These are phyloP conservation scores for Thielaviopsis musarum DNA, from an alignment of 2,329 filamentous ascomycete species.

Conservation along the genomic window DNA sequence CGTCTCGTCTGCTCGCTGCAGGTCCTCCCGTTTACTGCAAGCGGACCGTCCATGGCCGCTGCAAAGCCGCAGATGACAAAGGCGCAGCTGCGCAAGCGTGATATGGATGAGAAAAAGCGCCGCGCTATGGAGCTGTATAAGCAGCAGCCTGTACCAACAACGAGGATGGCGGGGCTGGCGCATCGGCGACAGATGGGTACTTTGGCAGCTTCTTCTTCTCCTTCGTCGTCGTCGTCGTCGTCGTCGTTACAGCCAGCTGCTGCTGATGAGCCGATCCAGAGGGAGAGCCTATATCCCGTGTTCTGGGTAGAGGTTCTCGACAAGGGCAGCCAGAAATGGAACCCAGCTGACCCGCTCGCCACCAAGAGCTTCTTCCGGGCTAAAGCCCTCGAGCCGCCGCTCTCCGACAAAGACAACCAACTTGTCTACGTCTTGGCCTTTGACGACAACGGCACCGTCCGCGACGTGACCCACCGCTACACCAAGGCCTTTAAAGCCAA, in stretches of 20 bases:
- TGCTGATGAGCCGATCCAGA: conserved; percentile 27
- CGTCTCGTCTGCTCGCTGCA: conserved; percentile 85
- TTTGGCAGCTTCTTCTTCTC: too few species aligned
- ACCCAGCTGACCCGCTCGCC: conserved; percentile 70
- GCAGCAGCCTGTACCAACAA: background rate
- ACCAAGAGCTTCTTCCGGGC: conserved; percentile 62
- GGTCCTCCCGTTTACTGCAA: conserved; percentile 50
- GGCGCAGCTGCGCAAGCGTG: conserved; percentile 12
- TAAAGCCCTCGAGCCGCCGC: conserved; percentile 63
- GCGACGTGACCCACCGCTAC: conserved; percentile 79
- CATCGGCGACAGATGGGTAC: background rate
- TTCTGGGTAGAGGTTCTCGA: conserved; percentile 95
- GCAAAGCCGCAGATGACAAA: conserved; percentile 21
- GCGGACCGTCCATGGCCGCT: conserved; percentile 29
- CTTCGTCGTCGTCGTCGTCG: background rate
- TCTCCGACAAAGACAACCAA: conserved; percentile 56
- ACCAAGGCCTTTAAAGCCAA: conserved; percentile 81
- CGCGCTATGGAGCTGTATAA: conserved; percentile 8
- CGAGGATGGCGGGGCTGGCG: background rate
- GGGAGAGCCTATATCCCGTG: conserved; percentile 62
- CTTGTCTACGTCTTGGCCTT: conserved; percentile 78
- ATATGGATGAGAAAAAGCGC: conserved; percentile 18
- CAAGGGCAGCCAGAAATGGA: conserved; percentile 75
- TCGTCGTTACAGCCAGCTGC: background rate
- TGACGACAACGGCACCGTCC: conserved; percentile 58